Evolutionary conservation across 352 stramenopile genomes (phyloP).

Genomic region (Phytophthora ramorum): DNA sequence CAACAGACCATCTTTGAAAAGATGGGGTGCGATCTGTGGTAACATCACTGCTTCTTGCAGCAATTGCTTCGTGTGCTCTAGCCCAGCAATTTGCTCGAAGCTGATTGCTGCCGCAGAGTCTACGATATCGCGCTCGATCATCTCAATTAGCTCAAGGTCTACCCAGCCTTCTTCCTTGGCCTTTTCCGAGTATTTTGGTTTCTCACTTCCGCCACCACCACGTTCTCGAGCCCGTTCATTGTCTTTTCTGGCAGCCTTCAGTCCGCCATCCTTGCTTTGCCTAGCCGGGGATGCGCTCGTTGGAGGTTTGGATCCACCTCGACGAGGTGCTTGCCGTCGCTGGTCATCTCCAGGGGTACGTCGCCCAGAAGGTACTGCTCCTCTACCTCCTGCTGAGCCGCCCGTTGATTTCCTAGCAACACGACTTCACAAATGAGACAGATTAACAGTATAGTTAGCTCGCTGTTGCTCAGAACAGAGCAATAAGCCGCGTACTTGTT

Average conservation of each 20-base stretch:
- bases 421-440: conserved; percentile 33
- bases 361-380: conserved; percentile 46
- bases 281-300: conserved; percentile 30
- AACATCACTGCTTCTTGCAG: conserved; percentile 88
- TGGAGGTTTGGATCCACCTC: conserved; percentile 27
- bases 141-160: conserved; percentile 85
- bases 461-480: not conserved
- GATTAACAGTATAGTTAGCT: not conserved
- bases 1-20: conserved; percentile 86
- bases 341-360: conserved; percentile 71
- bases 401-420: conserved; percentile 36
- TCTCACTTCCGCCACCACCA: conserved; percentile 20
- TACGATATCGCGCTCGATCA: conserved; percentile 89
- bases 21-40: conserved; percentile 80
- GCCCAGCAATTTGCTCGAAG: conserved; percentile 80
- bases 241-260: conserved; percentile 53
- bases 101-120: conserved; percentile 54
- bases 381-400: conserved; percentile 28
- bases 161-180: conserved; percentile 75
- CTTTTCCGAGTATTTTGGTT: conserved; percentile 80
- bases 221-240: conserved; percentile 35
- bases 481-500: conserved; percentile 15
- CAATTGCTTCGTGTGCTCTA: conserved; percentile 85
- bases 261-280: conserved; percentile 45
- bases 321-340: conserved; percentile 41